Base-by-base conservation (phyloP, 2,329 filamentous ascomycete species). In the Sclerotinia spermophila region DNA sequence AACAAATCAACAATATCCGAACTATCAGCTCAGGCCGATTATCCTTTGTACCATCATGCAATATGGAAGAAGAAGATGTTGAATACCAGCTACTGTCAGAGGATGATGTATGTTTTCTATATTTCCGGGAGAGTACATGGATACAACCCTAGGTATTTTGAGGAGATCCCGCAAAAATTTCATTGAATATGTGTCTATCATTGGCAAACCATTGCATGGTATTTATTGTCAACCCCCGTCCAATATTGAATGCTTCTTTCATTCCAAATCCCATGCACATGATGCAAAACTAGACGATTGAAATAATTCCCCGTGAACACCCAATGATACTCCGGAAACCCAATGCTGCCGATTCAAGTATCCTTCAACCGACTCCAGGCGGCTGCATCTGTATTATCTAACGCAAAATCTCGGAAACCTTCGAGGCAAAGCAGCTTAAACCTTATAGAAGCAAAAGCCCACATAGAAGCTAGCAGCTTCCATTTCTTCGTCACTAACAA, bases 391-490 rank as follows among this genome's bases (percentile, higher is more conserved):
- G 56, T n/a, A 59, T 38, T n/a, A 59, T n/a, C 6, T 15, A 17
- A 58, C 21, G 33, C 24, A 17, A 55, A 53, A 42, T 17, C 21
- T 27, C 19, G 42, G 30, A 21, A 30, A 45, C 24, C 33, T 66
- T 38, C 62, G 65, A 59, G 38, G 1, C n/a, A 35, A 62, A 24
- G 15, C 5, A 61, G 40, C 42, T 74, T 84, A 96, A 60, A 96
- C 93, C 84, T 97, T 97, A 82, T 97, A 97, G 81, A 98, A 98
- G 82, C 94, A 97, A 78, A 98, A 98, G 1, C 92, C 94, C 77
- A 96, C 88, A 79, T 98, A 98, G 79, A 98, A 97, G 76, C 87
- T 89, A 17, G 91, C 93, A 59, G 96, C 96, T 80, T 98, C 94
- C 86, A 96, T 91, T 83, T 99, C 96, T 79, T 97, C 92, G 19